phyloP scores from a whole-genome alignment of 305 asterid species.

The Fraxinus sp. region DNA sequence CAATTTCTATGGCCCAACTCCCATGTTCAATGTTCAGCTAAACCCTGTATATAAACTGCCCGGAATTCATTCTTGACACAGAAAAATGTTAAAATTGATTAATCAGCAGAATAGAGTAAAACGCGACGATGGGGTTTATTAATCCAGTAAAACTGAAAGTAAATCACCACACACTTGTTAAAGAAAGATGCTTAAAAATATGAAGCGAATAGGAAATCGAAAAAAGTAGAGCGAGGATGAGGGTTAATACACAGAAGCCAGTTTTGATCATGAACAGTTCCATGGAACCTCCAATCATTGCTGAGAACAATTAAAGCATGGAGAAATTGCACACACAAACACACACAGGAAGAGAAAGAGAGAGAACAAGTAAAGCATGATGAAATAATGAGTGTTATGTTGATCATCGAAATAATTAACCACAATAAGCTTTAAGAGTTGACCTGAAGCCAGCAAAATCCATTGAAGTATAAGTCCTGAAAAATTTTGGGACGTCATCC shows the following conservation, averaged over 20 bases:
- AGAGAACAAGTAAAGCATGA: neutral
- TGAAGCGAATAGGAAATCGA: neutral
- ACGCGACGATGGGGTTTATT: neutral
- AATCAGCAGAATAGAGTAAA: neutral
- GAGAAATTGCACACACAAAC: neutral
- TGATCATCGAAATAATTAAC: neutral
- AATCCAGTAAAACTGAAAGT: neutral
- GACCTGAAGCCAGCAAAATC: conserved; percentile 97
- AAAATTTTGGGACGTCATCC: conserved; percentile 67
- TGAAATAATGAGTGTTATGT: neutral
- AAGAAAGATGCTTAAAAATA: neutral
- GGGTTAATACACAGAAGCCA: conserved; percentile 78
- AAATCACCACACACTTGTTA: neutral
- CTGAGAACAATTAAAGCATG: neutral
- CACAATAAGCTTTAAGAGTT: conserved; percentile 22
- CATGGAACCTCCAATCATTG: conserved; percentile 75
- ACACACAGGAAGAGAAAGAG: neutral
- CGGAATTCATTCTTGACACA: neutral
- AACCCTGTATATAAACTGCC: neutral
- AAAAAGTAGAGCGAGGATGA: conserved; percentile 29
- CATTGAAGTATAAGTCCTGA: conserved; percentile 63
- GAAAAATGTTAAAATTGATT: neutral
- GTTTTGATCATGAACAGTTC: conserved; percentile 93
- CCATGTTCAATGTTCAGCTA: neutral
- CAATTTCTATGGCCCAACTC: conserved; percentile 13